A percentile compares a stretch with the other conserved stretches of the same genome.
phyloP scores from a whole-genome alignment of 148 eudicot genomes.

The Chenopodium berlandieri region DNA sequence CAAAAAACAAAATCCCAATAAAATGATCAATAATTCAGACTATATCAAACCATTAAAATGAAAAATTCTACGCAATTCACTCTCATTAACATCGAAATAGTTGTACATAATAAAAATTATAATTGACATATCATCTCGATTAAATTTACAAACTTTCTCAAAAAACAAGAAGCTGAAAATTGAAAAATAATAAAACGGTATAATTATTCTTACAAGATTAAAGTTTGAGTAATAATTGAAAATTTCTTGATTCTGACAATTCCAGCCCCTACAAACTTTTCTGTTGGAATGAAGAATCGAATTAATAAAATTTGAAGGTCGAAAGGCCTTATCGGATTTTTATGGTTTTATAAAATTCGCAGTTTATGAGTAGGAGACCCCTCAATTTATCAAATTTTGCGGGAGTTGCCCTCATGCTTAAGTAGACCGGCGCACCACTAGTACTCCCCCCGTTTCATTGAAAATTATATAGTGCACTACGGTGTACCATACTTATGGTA shows the following conservation, averaged over 20 bases:
- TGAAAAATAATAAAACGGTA: conserved; percentile 5
- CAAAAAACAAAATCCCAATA: background rate
- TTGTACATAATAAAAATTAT: background rate
- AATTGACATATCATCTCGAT: background rate
- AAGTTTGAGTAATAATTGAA: background rate
- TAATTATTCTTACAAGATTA: conserved; percentile 1
- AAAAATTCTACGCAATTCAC: background rate
- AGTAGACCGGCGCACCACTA: background rate
- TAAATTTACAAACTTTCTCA: conserved; percentile 1
- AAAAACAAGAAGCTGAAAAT: background rate
- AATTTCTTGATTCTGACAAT: background rate
- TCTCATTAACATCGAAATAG: background rate
- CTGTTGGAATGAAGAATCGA: background rate
- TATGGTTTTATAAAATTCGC: background rate
- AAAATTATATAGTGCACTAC: too few species aligned
- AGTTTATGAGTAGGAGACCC: background rate
- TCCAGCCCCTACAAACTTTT: background rate
- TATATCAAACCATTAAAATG: too few species aligned
- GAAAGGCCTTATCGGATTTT: background rate
- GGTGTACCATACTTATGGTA: too few species aligned
- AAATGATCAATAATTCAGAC: background rate
- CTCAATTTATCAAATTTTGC: background rate
- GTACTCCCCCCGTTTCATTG: too few species aligned
- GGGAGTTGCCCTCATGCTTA: background rate
- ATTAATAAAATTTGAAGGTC: background rate